Evolutionary conservation across 371 early-diverging fungal genomes (phyloP), one percentile per base, ranked within the genome.

Genomic region (Rozella allomycis): DNA sequence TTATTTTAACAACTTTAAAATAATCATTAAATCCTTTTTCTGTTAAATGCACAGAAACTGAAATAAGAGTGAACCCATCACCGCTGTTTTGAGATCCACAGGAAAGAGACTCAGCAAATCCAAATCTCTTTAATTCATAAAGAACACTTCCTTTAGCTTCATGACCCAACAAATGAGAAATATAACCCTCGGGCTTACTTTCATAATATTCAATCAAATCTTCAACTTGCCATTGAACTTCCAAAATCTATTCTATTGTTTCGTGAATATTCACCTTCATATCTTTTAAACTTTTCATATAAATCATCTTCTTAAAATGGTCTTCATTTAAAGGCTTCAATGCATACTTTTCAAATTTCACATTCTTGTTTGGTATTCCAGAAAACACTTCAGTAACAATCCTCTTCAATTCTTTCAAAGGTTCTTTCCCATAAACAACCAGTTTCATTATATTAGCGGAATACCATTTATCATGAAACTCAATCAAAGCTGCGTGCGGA

Each of bases 371-470:
- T 17, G 44, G 49, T 6, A 83, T 55, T 29, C 43, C 50, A 0
- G 74, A 69, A 42, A 90, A 83, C 50, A 64, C 71, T 12, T 62
- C 59, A n/a, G 77, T 74, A 1, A 67, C 75, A 84, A 78, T 78
- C 17, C 68, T 59, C 11, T 67, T 54, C 43, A 93, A 53, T 46
- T 67, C 58, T 44, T 82, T 80, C 33, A 93, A 51, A 8, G 86
- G 62, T 43, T 90, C 83, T 54, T 73, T 62, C 7, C 94, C 94
- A 14, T 80, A 50, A 14, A 93, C 63, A 26, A 75, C 80, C n/a
- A 87, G 59, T 43, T 74, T 76, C 91, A 90, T 93, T 21, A 83
- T 73, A 44, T 90, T 84, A 12, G 90, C 74, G 18, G 83, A 82
- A 46, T 93, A 93, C 49, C 79, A 81, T 29, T 55, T 51, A 11